Conservation (phyloP, 805 yeast genomes). For the Starmerella powellii region DNA sequence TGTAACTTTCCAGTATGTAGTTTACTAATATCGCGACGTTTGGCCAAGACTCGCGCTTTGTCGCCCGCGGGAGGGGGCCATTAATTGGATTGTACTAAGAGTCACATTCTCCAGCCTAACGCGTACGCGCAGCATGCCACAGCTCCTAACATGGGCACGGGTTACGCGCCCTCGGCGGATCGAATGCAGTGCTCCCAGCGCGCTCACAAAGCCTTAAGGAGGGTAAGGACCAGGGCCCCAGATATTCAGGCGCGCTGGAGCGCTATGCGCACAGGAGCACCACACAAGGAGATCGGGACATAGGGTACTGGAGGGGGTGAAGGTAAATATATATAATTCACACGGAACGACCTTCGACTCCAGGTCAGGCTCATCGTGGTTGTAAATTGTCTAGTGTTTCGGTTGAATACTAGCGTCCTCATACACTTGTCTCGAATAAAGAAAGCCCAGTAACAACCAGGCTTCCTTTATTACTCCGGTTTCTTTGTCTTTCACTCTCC, state of each 20-base stretch:
- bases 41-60: no score
- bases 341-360: background rate
- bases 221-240: slow-evolving; percentile 1
- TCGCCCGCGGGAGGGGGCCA: background rate
- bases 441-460: background rate
- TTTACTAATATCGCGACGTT: no score
- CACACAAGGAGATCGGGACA: background rate
- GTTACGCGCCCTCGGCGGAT: background rate
- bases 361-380: background rate
- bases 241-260: slow-evolving; percentile 3
- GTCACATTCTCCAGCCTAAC: slow-evolving; percentile 5
- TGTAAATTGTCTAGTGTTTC: no score
- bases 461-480: background rate
- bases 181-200: background rate
- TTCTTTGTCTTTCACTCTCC: no score
- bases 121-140: slow-evolving; percentile 9
- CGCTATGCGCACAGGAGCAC: slow-evolving; percentile 4
- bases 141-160: background rate
- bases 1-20: no score
- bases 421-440: no score
- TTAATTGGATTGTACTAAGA: slow-evolving; percentile 14
- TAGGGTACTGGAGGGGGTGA: slow-evolving; percentile 6
- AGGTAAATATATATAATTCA: slow-evolving; percentile 10
- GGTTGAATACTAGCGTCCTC: no score
- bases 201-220: background rate